phyloP scores from a whole-genome alignment of 495 filamentous ascomycete species.

The Aspergillus biplanus region DNA sequence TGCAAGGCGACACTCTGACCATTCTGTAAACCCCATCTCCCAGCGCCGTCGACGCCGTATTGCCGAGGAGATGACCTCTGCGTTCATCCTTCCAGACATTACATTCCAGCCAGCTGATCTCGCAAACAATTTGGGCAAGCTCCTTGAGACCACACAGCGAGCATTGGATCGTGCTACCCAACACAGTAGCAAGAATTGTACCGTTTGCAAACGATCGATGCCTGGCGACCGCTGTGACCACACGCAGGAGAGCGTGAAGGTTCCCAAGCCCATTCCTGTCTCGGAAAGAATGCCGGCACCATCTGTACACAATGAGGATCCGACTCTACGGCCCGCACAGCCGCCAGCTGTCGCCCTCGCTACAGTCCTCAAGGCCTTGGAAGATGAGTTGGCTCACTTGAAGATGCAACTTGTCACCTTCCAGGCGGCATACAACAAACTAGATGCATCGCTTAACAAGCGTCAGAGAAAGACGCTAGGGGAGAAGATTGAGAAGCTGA shows the following conservation, averaged over 20 bases:
- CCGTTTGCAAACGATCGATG: slow-evolving; percentile 67
- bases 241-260: slow-evolving; percentile 54
- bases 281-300: slow-evolving; percentile 63
- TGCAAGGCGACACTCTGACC: slow-evolving; percentile 51
- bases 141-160: slow-evolving; percentile 57
- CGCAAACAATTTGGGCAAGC: slow-evolving; percentile 35
- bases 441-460: slow-evolving; percentile 70
- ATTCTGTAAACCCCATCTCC: slow-evolving; percentile 35
- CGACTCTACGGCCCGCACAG: slow-evolving; percentile 77
- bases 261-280: slow-evolving; percentile 72
- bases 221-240: slow-evolving; percentile 42
- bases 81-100: slow-evolving; percentile 74
- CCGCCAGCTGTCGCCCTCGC: slow-evolving; percentile 76
- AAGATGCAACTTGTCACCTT: slow-evolving; percentile 65
- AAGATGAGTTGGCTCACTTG: slow-evolving; percentile 83
- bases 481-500: slow-evolving; percentile 64
- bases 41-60: slow-evolving; percentile 37
- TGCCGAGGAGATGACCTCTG: slow-evolving; percentile 76
- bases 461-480: slow-evolving; percentile 67
- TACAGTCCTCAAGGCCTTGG: slow-evolving; percentile 74
- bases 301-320: slow-evolving; percentile 63
- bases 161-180: slow-evolving; percentile 62
- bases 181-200: slow-evolving; percentile 74
- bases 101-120: slow-evolving; percentile 51
- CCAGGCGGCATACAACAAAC: slow-evolving; percentile 64